Evolutionary conservation across 2,329 filamentous ascomycete genomes (phyloP).

Genomic region (Corinectria fuckeliana): DNA sequence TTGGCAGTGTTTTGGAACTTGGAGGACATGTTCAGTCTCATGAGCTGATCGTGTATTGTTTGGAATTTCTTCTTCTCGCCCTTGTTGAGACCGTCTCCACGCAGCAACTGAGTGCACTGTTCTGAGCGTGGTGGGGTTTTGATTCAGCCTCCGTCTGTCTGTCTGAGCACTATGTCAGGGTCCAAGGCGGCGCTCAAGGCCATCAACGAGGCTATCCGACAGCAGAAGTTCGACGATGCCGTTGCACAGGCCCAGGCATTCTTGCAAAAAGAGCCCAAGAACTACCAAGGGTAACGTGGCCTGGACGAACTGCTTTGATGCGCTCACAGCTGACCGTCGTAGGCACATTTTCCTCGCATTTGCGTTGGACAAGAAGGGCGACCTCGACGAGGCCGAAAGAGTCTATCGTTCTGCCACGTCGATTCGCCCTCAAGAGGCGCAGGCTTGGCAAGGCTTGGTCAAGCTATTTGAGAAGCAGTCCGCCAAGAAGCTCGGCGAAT

Average conservation of each 20-base stretch:
- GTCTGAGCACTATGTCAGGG: constrained; percentile 54
- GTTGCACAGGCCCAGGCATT: constrained; percentile 72
- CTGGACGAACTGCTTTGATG: constrained; percentile 16
- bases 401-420: constrained; percentile 76
- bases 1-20: not conserved
- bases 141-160: constrained; percentile 15
- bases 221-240: constrained; percentile 80
- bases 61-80: not conserved
- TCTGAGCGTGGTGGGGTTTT: constrained; percentile 26
- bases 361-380: constrained; percentile 77
- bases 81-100: not conserved
- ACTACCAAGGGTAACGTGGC: constrained; percentile 74
- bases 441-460: constrained; percentile 90
- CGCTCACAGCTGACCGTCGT: constrained; percentile 19
- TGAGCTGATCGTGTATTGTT: not conserved
- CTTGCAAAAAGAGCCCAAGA: constrained; percentile 74
- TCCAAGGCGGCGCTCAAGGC: constrained; percentile 81
- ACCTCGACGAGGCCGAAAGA: constrained; percentile 74
- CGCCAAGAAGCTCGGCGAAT: constrained; percentile 71
- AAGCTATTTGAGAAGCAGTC: constrained; percentile 84
- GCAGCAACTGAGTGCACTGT: not conserved
- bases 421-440: constrained; percentile 76
- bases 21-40: not conserved
- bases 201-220: constrained; percentile 78
- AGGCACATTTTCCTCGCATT: constrained; percentile 89